phyloP scores from a whole-genome alignment of 1,139 yeast genomes.

The Debaryomycetaceae sp. region DNA sequence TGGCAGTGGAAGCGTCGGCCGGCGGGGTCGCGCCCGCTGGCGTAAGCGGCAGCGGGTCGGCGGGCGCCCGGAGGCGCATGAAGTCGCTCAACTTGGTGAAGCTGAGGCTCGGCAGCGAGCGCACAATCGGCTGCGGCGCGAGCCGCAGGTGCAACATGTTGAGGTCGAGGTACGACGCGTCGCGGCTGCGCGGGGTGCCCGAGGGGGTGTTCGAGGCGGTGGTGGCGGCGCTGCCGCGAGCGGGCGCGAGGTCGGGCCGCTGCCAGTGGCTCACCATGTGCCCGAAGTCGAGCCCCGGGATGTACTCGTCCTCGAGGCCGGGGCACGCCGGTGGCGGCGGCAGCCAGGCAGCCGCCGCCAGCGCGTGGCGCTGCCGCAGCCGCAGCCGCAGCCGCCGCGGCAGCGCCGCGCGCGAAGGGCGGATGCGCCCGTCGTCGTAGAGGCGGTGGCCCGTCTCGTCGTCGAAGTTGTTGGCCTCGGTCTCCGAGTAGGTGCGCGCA shows the following conservation, averaged over 20 bases:
- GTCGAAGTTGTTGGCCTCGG: constrained; percentile 51
- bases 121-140: constrained; percentile 41
- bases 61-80: constrained; percentile 23
- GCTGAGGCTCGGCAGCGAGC: constrained; percentile 8
- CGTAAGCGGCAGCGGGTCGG: constrained; percentile 4
- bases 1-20: constrained; percentile 7
- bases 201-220: constrained; percentile 16
- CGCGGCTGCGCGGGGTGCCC: constrained; percentile 27
- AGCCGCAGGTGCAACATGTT: constrained; percentile 45
- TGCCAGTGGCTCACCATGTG: constrained; percentile 40
- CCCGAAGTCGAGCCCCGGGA: constrained; percentile 59
- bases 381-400: constrained; percentile 5
- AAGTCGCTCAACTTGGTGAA: constrained; percentile 24
- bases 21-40: not conserved
- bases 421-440: constrained; percentile 44
- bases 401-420: constrained; percentile 21
- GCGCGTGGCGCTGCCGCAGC: constrained; percentile 2
- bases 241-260: constrained; percentile 11
- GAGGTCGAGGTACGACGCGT: constrained; percentile 36
- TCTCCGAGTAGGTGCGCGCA: constrained; percentile 52
- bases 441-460: constrained; percentile 47
- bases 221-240: constrained; percentile 7
- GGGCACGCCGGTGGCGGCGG: constrained; percentile 4
- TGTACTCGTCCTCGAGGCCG: constrained; percentile 69
- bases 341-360: constrained; percentile 5